Percentiles rank a stretch among this genome's conserved stretches.
Conservation (phyloP, 768 basidiomycete species). For the Lactifluus subvellereus region DNA sequence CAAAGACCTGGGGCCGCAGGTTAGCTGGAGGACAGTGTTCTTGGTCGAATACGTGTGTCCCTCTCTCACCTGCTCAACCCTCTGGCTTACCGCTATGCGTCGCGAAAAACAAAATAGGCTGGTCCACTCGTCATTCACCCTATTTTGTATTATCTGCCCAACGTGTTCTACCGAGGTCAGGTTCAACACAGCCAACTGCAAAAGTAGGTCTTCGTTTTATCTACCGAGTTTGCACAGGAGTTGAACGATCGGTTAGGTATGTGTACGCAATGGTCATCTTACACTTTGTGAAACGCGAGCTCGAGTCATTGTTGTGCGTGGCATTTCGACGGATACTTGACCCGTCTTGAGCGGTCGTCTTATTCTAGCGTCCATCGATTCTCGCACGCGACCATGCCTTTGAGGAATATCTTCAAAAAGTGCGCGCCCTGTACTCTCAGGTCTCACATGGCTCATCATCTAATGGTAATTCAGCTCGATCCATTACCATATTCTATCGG, state of each 20-base stretch:
- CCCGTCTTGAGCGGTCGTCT: not conserved
- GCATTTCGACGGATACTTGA: not conserved
- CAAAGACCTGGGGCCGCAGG: conserved; percentile 89
- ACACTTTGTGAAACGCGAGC: conserved; percentile 88
- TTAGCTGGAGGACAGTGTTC: conserved; percentile 86
- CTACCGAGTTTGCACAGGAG: not conserved
- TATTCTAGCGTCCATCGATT: conserved; percentile 81
- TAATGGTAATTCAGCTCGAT: conserved; percentile 53
- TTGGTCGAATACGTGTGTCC: conserved; percentile 87
- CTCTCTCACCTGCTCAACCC: not conserved
- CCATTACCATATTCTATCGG: conserved; percentile 83
- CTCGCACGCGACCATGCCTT: conserved; percentile 92
- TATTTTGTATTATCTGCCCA: conserved; percentile 66
- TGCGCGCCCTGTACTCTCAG: conserved; percentile 32
- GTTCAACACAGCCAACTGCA: conserved; percentile 75
- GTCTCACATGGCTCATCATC: not conserved
- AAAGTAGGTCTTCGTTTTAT: conserved; percentile 42
- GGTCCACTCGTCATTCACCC: conserved; percentile 92
- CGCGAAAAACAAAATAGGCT: conserved; percentile 39
- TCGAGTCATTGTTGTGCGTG: conserved; percentile 84
- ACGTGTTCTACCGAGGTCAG: conserved; percentile 59
- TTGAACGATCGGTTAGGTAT: conserved; percentile 38
- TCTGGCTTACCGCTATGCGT: not conserved
- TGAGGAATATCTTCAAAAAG: conserved; percentile 86
- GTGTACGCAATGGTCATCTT: conserved; percentile 70